Evolutionary conservation across 1,139 yeast species (phyloP).

Genomic region (Yamadazyma buinensis): DNA sequence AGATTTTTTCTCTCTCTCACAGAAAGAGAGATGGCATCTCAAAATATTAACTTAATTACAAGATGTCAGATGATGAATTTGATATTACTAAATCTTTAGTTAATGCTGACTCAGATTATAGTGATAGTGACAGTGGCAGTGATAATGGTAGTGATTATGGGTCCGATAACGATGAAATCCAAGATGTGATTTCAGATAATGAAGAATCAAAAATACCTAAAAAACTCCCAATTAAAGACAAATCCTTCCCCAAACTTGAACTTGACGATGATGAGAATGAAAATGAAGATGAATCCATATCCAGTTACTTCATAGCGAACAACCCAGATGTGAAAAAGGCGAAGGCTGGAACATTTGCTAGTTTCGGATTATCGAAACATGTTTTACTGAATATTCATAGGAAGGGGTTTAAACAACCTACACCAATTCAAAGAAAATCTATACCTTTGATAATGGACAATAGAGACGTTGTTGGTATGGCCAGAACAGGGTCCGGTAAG

Average conservation of each 20-base stretch:
- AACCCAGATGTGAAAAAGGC: slow-evolving; percentile 56
- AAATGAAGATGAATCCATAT: slow-evolving; percentile 18
- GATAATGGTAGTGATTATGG: no score
- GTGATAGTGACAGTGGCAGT: slow-evolving; percentile 17
- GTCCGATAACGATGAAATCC: slow-evolving; percentile 44
- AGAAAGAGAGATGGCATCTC: slow-evolving; percentile 7
- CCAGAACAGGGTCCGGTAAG: slow-evolving; percentile 98
- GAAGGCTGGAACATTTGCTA: slow-evolving; percentile 81
- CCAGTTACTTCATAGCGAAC: slow-evolving; percentile 36
- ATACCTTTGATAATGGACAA: slow-evolving; percentile 85
- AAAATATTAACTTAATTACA: slow-evolving; percentile 3
- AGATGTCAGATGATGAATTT: slow-evolving; percentile 59
- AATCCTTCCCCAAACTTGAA: slow-evolving; percentile 62
- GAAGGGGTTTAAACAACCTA: slow-evolving; percentile 92
- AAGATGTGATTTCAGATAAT: slow-evolving; percentile 59
- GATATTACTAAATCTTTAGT: slow-evolving; percentile 66
- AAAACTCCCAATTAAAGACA: no score
- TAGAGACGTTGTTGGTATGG: slow-evolving; percentile 97
- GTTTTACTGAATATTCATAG: slow-evolving; percentile 66
- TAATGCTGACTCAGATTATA: slow-evolving; percentile 21
- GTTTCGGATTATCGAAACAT: slow-evolving; percentile 81
- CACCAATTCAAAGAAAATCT: slow-evolving; percentile 95
- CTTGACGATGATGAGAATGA: slow-evolving; percentile 59
- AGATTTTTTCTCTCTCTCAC: no score
- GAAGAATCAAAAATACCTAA: slow-evolving; percentile 23